Base-by-base conservation (phyloP, 2,329 filamentous ascomycete species). In the Zarea fungicola region DNA sequence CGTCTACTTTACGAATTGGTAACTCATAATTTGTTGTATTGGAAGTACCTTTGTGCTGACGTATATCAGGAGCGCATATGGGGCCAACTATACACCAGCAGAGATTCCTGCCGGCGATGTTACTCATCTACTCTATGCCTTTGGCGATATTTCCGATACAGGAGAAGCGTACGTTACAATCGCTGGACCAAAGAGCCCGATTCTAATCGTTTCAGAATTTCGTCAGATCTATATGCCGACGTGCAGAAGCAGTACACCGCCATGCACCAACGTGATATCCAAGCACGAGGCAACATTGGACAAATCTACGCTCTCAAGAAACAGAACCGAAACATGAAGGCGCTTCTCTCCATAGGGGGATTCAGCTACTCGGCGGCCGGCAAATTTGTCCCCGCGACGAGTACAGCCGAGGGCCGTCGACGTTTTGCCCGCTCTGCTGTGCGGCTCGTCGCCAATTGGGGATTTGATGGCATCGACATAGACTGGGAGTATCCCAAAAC, bases 301-400 rank as follows among this genome's bases (percentile, higher is more conserved):
- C 87, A 92, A 62, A 71, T 95, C 1, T 88, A 78, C 63, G 66
- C 88, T 1, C 75, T 87, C 45, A 95, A 95, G 73, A 84, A 89
- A 67, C 69, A 75, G 56, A 81, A 95, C 63, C 81, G 88, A 18
- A 80, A 87, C 45, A 67, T 95, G 50, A 95, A 95, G 67, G 76
- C 85, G 2, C 69, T 93, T n/a, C 75, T 93, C 8, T 89, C 84
- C 29, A 85, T 95, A 52, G 89, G 89, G 34, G 89, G 89, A 14
- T 93, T 84, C 82, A 87, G 81, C 0, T 89, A 86, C 63, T 87
- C 84, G 4, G 67, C 52, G 32, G 32, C 59, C 32, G 59, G 77
- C 46, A 85, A 87, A 57, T 23, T 23, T 32, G 19, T 19, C 6
- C 18, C 22, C 10, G 49, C 50, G 6, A 35, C 31, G 4, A 48